These are phyloP conservation scores for Teratosphaeria pseudoeucalypti DNA, from an alignment of 2,329 filamentous ascomycete species.

Conservation along the genomic window DNA sequence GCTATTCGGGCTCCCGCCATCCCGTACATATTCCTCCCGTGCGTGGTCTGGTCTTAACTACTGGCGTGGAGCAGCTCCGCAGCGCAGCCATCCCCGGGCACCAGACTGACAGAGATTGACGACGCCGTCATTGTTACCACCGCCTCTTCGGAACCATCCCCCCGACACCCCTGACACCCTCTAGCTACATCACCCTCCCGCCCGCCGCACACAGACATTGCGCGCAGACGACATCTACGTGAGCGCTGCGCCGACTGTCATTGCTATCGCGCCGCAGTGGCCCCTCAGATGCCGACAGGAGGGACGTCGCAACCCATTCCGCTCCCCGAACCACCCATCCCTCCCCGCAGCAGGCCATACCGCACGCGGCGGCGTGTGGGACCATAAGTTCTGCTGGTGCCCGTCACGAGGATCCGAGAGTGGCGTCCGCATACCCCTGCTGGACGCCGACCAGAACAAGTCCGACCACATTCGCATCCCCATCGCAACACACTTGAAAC, in stretches of 20 bases:
- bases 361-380: not conserved
- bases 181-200: not conserved
- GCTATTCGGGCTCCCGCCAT: not conserved
- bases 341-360: not conserved
- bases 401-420: not conserved
- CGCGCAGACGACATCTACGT: not conserved
- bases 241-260: not conserved
- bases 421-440: not conserved
- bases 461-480: not conserved
- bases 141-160: not conserved
- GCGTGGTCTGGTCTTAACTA: not conserved
- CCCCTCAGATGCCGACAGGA: not conserved
- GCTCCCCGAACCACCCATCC: not conserved
- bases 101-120: not conserved
- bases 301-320: not conserved
- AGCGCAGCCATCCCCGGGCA: not conserved
- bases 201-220: not conserved
- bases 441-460: not conserved
- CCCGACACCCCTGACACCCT: not conserved
- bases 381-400: not conserved
- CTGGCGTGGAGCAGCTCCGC: too few relatives aligned
- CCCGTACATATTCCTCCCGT: not conserved
- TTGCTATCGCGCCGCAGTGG: not conserved
- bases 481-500: not conserved
- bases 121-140: not conserved